A percentile compares a stretch with the other conserved stretches of the same genome.
Evolutionary conservation across 2,329 filamentous ascomycete genomes (phyloP).

Genomic region (Neonectria coccinea): DNA sequence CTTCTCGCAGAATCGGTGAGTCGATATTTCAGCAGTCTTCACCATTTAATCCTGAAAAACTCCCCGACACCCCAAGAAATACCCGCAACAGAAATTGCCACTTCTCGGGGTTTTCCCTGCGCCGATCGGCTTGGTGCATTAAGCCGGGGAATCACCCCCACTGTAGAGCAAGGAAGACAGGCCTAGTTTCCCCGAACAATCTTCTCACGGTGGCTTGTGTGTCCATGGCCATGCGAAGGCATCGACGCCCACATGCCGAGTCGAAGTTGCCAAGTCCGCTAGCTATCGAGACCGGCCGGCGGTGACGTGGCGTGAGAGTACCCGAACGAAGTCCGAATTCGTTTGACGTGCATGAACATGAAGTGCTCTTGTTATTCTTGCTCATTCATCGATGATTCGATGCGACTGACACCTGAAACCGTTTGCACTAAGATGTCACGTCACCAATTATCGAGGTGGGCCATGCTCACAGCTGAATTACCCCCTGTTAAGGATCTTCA

Average conservation of each 20-base stretch:
- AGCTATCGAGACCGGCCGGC: neutral
- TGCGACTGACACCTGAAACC: constrained; percentile 19
- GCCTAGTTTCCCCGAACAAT: neutral
- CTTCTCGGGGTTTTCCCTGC: too few species aligned
- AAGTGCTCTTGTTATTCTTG: neutral
- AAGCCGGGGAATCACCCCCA: neutral
- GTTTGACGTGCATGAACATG: too few species aligned
- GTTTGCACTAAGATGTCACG: constrained; percentile 5
- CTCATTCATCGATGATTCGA: neutral
- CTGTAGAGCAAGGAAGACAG: neutral
- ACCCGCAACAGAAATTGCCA: neutral
- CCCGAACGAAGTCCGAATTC: neutral
- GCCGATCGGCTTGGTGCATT: neutral
- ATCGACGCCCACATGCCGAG: neutral
- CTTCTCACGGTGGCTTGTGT: neutral
- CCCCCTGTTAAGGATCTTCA: neutral
- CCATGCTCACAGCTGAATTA: neutral
- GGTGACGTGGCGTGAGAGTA: neutral
- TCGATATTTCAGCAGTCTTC: too few species aligned
- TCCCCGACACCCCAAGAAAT: too few species aligned
- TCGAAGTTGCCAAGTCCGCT: neutral
- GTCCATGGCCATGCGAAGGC: neutral
- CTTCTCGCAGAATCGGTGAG: neutral
- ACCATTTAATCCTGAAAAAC: neutral
- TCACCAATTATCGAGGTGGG: neutral